phyloP scores from a whole-genome alignment of 2,329 filamentous ascomycete genomes.

The Acrodontium crateriforme region DNA sequence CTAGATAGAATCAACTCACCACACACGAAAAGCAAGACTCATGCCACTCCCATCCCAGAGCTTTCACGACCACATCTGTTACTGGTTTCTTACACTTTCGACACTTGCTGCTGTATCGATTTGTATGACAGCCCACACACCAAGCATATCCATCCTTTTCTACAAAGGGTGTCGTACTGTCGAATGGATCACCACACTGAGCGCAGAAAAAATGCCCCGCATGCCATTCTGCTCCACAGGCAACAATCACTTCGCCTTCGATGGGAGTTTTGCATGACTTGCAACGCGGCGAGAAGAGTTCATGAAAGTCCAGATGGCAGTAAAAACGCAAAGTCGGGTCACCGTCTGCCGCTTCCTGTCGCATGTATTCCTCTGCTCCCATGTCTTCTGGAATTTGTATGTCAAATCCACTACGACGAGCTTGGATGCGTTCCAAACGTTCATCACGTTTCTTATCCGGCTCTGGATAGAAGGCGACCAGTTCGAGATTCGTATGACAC shows the following conservation, averaged over 20 bases:
- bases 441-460: conserved; percentile 57
- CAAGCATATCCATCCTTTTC: conserved; percentile 97
- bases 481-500: conserved; percentile 79
- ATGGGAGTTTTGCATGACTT: conserved; percentile 95
- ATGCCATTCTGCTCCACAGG: conserved; percentile 92
- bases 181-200: conserved; percentile 78
- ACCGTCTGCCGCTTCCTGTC: conserved; percentile 39
- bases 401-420: conserved; percentile 39
- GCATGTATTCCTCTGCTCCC: conserved; percentile 39
- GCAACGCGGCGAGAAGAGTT: conserved; percentile 81
- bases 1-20: conserved; percentile 23
- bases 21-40: conserved; percentile 76
- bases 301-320: conserved; percentile 98
- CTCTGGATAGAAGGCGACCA: conserved; percentile 91
- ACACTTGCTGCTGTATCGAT: conserved; percentile 81
- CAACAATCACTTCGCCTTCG: conserved; percentile 84
- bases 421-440: conserved; percentile 58
- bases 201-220: conserved; percentile 98
- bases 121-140: conserved; percentile 88
- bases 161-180: conserved; percentile 61
- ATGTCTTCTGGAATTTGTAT: conserved; percentile 44
- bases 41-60: conserved; percentile 88
- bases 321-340: conserved; percentile 71
- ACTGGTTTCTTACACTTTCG: conserved; percentile 72
- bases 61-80: conserved; percentile 78